Conservation (phyloP, 345 rosid genomes). For the Eucalyptus regnans region DNA sequence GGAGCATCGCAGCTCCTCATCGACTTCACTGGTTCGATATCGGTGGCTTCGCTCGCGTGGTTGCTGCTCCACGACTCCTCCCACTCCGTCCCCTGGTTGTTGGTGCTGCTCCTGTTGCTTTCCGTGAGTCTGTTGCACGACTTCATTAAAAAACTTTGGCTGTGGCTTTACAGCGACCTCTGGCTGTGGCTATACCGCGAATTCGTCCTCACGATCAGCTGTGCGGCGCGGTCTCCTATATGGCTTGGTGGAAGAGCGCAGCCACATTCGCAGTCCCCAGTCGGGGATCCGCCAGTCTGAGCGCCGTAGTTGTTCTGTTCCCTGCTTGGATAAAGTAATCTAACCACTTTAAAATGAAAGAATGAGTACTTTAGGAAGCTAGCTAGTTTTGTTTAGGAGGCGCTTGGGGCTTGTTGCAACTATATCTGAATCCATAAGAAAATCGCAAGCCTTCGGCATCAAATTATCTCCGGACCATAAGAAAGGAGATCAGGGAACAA, state of each 20-base stretch:
- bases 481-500: too few species aligned
- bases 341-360: too few species aligned
- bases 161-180: fast-evolving
- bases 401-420: background rate
- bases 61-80: background rate
- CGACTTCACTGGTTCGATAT: fast-evolving
- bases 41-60: background rate
- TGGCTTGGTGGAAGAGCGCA: background rate
- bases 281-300: background rate
- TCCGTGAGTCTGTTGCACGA: fast-evolving
- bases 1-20: background rate
- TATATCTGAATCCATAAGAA: fast-evolving
- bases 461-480: too few species aligned
- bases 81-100: background rate
- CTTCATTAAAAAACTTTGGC: background rate
- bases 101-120: background rate
- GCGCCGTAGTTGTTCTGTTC: background rate
- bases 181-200: too few species aligned
- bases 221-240: fast-evolving
- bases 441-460: background rate
- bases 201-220: fast-evolving
- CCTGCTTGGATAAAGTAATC: too few species aligned
- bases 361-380: background rate
- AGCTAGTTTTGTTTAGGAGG: background rate
- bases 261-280: fast-evolving